Percentiles rank a stretch among this genome's conserved stretches.
Conservation (phyloP, 1,139 yeast genomes). For the Kurtzmaniella natalensis region DNA sequence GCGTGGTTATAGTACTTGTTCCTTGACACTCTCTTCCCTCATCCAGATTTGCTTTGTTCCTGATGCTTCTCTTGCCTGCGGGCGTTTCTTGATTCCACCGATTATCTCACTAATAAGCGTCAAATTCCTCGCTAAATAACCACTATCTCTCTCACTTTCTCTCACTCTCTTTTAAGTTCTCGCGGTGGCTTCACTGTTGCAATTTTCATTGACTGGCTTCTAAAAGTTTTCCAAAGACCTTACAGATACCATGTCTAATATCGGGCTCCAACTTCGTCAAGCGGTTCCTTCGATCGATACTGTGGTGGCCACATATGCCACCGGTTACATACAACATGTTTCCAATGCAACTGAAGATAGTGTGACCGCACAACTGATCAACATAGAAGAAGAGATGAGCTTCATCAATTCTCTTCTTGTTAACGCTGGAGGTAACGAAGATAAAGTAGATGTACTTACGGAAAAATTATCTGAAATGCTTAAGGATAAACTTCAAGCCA, state of each 20-base stretch:
- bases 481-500: constrained; percentile 55
- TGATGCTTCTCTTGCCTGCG: too few species aligned
- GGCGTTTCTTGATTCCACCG: too few species aligned
- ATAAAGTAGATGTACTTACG: constrained; percentile 49
- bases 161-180: too few species aligned
- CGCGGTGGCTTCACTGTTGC: too few species aligned
- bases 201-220: too few species aligned
- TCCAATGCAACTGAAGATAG: constrained; percentile 74
- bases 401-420: constrained; percentile 61
- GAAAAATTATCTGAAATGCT: constrained; percentile 45
- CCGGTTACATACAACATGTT: constrained; percentile 81
- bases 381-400: constrained; percentile 59
- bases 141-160: too few species aligned
- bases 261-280: constrained; percentile 73
- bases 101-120: too few species aligned
- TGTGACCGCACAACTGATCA: constrained; percentile 69
- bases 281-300: constrained; percentile 86
- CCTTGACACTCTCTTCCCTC: too few species aligned
- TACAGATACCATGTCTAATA: constrained; percentile 51
- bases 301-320: constrained; percentile 87
- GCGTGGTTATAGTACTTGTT: too few species aligned
- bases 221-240: too few species aligned
- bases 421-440: constrained; percentile 76
- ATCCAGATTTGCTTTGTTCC: too few species aligned
- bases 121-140: too few species aligned